These are phyloP conservation scores for Eucalyptus pauciflora DNA, from an alignment of 345 rosid species.

Conservation along the genomic window DNA sequence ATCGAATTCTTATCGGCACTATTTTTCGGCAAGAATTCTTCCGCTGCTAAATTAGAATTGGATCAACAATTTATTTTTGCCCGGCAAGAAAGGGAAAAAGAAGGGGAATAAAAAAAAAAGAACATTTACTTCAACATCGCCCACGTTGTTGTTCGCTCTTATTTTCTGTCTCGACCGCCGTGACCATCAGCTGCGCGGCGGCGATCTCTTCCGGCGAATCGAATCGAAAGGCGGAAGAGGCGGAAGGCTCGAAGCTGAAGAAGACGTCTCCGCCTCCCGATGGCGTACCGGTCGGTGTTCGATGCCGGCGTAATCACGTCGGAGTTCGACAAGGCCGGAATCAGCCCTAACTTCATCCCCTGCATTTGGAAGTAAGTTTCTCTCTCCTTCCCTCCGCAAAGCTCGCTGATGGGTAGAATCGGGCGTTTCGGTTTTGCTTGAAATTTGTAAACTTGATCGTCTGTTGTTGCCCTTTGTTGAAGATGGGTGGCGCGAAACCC, in stretches of 20 bases:
- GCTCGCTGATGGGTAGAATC: neutral
- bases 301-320: slow-evolving; percentile 45
- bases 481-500: slow-evolving; percentile 69
- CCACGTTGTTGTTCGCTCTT: neutral
- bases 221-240: neutral
- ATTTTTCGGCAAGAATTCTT: neutral
- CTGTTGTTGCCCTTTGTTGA: neutral
- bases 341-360: slow-evolving; percentile 44
- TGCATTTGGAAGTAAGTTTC: slow-evolving; percentile 64
- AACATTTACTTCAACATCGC: neutral
- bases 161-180: neutral
- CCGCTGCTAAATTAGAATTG: neutral
- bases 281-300: slow-evolving; percentile 46
- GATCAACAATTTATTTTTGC: neutral
- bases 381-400: neutral
- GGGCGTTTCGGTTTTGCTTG: neutral
- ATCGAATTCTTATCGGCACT: neutral
- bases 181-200: no score
- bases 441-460: neutral
- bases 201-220: neutral
- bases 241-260: neutral
- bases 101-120: neutral
- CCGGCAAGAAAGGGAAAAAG: neutral
- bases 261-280: neutral
- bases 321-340: slow-evolving; percentile 50